A percentile compares a stretch with the other conserved stretches of the same genome.
These are phyloP conservation scores for Barnettozyma salicaria DNA, from an alignment of 805 yeast genomes.

Conservation along the genomic window DNA sequence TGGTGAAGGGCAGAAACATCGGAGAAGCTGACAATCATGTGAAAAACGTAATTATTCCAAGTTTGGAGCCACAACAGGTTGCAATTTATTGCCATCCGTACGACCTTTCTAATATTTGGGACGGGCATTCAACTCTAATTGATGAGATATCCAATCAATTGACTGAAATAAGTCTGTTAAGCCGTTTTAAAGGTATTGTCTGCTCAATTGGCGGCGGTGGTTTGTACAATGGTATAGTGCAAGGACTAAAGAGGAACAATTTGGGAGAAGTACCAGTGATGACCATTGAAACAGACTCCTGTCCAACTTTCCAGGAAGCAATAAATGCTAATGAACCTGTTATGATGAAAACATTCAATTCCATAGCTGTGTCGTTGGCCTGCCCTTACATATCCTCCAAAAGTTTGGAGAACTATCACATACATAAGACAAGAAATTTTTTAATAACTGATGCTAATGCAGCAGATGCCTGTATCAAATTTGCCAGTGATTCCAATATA, in stretches of 20 bases:
- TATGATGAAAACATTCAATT: conserved; percentile 37
- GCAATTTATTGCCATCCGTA: conserved; percentile 53
- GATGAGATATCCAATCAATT: conserved; percentile 36
- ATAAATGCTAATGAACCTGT: conserved; percentile 41
- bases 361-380: conserved; percentile 62
- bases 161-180: conserved; percentile 19
- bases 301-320: conserved; percentile 51
- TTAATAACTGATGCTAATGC: conserved; percentile 52
- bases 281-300: conserved; percentile 57
- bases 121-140: conserved; percentile 45
- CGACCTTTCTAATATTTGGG: conserved; percentile 46
- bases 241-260: conserved; percentile 36
- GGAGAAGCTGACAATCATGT: conserved; percentile 47
- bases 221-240: conserved; percentile 44
- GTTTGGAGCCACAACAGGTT: conserved; percentile 19
- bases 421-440: conserved; percentile 36
- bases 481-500: conserved; percentile 43
- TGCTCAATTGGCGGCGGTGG: conserved; percentile 60
- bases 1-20: conserved; percentile 40
- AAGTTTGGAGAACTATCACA: conserved; percentile 40
- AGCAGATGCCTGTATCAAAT: conserved; percentile 43
- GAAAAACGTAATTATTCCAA: conserved; percentile 26
- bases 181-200: conserved; percentile 37
- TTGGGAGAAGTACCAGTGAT: conserved; percentile 36
- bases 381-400: conserved; percentile 49